phyloP scores from a whole-genome alignment of 2,329 filamentous ascomycete species.

The Orbilia blumenaviensis region DNA sequence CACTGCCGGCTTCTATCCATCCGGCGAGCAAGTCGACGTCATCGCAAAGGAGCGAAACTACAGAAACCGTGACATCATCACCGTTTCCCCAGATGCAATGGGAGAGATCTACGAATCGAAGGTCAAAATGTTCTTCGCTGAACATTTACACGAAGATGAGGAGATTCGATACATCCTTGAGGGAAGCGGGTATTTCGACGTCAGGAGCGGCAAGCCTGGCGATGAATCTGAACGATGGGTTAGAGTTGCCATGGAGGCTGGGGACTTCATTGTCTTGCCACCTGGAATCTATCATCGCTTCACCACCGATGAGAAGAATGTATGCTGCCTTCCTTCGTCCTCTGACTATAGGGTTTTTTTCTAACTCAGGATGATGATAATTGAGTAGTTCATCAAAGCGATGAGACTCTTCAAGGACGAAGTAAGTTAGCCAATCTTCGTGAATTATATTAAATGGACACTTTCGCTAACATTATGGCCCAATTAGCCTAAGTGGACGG shows the following conservation, averaged over 20 bases:
- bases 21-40: conserved; percentile 73
- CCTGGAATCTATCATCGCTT: conserved; percentile 97
- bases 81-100: conserved; percentile 84
- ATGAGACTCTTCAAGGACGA: conserved; percentile 98
- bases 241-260: conserved; percentile 81
- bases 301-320: conserved; percentile 90
- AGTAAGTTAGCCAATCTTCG: conserved; percentile 37
- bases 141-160: conserved; percentile 97
- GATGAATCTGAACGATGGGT: conserved; percentile 87
- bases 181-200: conserved; percentile 91
- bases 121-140: conserved; percentile 90
- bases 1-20: conserved; percentile 75
- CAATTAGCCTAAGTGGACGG: conserved; percentile 86
- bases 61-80: conserved; percentile 94
- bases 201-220: conserved; percentile 65
- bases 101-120: conserved; percentile 89
- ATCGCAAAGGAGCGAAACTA: conserved; percentile 81
- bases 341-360: neutral
- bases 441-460: neutral
- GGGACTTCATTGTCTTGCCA: conserved; percentile 90
- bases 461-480: neutral
- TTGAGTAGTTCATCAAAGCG: conserved; percentile 88
- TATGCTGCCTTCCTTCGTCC: conserved; percentile 65
- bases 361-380: neutral
- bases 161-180: conserved; percentile 95